Base-by-base conservation (phyloP, 345 rosid species). In the Isatis tinctoria region DNA sequence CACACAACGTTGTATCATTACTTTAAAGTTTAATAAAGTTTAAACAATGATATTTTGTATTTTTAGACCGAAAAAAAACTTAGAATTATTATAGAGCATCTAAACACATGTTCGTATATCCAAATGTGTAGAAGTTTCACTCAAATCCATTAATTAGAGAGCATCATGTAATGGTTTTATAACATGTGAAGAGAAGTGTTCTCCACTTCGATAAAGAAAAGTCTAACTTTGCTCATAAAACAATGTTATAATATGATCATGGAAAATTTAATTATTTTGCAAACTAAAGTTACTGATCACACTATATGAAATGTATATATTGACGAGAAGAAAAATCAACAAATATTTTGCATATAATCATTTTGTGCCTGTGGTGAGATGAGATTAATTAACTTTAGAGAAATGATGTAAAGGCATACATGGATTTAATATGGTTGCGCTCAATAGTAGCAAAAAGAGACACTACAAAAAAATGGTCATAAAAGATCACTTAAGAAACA, bases 151-250 rank as follows among this genome's bases (percentile, higher is more conserved):
- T 14, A 58, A n/a, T 44, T 9, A 32, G 8, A 58, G 57, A 58
- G 45, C 74, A 58, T 69, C 65, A 14, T 69, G 24, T 57, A 36
- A 40, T 68, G 40, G 58, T 68, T 24, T 69, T 28, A 8, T 20
- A 43, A 44, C 65, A 32, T 58, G 74, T 69, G 65, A 43, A 43
- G 16, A 69, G 44, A 32, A 58, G 57, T 57, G 57, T 20, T 58
- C 32, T 43, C 35, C 65, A 41, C 41, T 69, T 41, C 11, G 30
- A 51, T 52, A 62, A 28, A 53, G 33, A 44, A 43, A 63, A 43
- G 26, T 43, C 39, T 6, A 63, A 44, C 26, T 44, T 64, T 64
- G 27, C 27, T 17, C 40, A 30, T 30, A 3, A 11, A 65, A 59
- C 36, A 35, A 59, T 59, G 44, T 17, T 59, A 36, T 36, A 20